Evolutionary conservation across 1,139 yeast species (phyloP).

Genomic region (Candida labiduridarum): DNA sequence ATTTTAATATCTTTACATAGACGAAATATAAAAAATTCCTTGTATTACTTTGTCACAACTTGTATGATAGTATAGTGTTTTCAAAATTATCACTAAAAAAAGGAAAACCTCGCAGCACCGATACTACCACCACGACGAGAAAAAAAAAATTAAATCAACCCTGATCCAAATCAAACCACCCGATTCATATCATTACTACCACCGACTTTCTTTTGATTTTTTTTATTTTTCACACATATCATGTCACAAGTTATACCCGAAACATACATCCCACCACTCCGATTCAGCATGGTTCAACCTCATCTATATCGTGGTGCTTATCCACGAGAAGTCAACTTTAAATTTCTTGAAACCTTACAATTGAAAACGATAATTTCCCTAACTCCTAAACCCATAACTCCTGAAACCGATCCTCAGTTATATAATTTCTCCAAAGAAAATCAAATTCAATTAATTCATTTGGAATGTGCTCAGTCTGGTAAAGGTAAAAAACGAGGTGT

Average conservation of each 20-base stretch:
- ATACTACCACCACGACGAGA: not conserved
- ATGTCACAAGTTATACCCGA: constrained; percentile 25
- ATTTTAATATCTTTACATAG: not conserved
- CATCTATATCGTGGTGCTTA: constrained; percentile 81
- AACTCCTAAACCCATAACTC: constrained; percentile 73
- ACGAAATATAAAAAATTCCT: constrained; percentile 1
- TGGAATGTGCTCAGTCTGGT: constrained; percentile 66
- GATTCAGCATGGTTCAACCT: constrained; percentile 73
- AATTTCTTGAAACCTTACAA: constrained; percentile 68
- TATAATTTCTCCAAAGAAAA: constrained; percentile 52
- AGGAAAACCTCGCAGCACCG: not conserved
- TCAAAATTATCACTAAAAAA: not conserved
- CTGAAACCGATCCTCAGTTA: constrained; percentile 52
- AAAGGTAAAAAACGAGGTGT: constrained; percentile 80
- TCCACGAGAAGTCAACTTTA: constrained; percentile 74
- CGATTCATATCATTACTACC: not conserved
- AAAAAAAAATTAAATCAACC: not conserved
- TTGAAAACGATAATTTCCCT: constrained; percentile 76
- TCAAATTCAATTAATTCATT: constrained; percentile 57
- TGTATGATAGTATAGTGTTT: not conserved
- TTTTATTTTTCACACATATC: not conserved
- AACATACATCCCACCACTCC: constrained; percentile 73
- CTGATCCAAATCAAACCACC: not conserved
- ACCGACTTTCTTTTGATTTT: not conserved
- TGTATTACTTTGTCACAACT: not conserved